Conservation (phyloP, 352 stramenopile species). For the Globisporangium canariense region DNA sequence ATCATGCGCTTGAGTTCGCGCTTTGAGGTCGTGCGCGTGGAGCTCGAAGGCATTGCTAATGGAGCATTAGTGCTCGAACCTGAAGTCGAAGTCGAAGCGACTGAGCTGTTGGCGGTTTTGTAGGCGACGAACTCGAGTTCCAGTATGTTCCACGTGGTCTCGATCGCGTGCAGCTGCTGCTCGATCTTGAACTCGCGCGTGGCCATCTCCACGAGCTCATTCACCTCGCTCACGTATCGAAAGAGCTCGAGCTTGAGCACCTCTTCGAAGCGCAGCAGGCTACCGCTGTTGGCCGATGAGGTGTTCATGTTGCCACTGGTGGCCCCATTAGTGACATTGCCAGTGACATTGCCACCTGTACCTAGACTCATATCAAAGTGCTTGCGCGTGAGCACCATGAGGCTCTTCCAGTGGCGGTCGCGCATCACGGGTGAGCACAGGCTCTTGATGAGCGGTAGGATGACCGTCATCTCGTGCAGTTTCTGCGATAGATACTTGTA, state of each 20-base stretch:
- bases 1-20: neutral
- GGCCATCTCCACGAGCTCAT: constrained; percentile 93
- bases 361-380: constrained; percentile 71
- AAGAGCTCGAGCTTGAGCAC: constrained; percentile 92
- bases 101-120: constrained; percentile 54
- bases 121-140: constrained; percentile 91
- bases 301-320: neutral
- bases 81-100: neutral
- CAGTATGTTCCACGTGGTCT: constrained; percentile 87
- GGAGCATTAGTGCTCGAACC: neutral
- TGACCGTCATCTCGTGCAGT: constrained; percentile 90
- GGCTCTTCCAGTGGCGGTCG: constrained; percentile 85
- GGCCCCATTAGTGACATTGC: neutral
- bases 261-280: constrained; percentile 84
- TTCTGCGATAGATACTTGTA: constrained; percentile 90
- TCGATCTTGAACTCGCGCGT: constrained; percentile 97
- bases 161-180: constrained; percentile 92
- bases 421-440: constrained; percentile 87
- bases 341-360: constrained; percentile 2
- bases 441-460: constrained; percentile 89
- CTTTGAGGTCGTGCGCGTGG: neutral
- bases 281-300: constrained; percentile 19
- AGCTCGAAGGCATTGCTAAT: neutral
- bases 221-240: constrained; percentile 91
- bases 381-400: constrained; percentile 84